Evolutionary conservation across 2,329 filamentous ascomycete species (phyloP), one percentile per base, ranked within the genome.

Genomic region (Chrysosporium keratinophilum): DNA sequence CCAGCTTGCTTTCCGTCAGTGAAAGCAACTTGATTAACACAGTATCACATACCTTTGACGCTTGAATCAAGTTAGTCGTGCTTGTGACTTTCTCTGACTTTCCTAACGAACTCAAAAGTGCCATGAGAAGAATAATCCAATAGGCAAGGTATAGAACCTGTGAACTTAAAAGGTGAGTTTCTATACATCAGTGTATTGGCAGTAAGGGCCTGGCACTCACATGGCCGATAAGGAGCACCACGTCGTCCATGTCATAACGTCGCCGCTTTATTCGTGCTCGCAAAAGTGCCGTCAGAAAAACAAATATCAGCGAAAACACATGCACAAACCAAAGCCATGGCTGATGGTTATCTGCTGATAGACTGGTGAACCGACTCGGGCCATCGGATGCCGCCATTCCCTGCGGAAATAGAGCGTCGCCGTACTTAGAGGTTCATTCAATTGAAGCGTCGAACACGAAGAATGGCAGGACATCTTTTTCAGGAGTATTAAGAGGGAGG

Each of bases 301-400:
- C 35, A 31, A 54, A 37, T 46, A 48, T 34, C 19, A 48, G 15
- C 9, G 43, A 40, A 34, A 54, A 54, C 28, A 54, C 17, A 42
- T 54, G 51, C 34, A 34, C 33, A 39, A 54, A 23, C 51, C 51
- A 54, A 9, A 54, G 43, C 51, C 51, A 54, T 19, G 42, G 42
- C 14, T 54, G 51, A 35, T 54, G 51, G 44, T 54, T 54, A 34
- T 47, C 37, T 19, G 17, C 19, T 28, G 51, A 54, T 15, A 52
- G 15, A 23, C 39, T 52, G 15, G 50, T 34, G 5, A 52, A 31
- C 9, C 50, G 48, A 14, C 33, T 37, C n/a, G 19, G 50, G 41
- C 11, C 31, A 20, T 45, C 15, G 9, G 39, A 6, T 14, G 11
- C 41, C 41, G 35, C 48, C 48, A 50, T 50, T 45, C 45, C 43